Percentiles rank a stretch among this genome's conserved stretches.
These are phyloP conservation scores for Fraxinus americana DNA, from an alignment of 257 asterid species.

Conservation along the genomic window DNA sequence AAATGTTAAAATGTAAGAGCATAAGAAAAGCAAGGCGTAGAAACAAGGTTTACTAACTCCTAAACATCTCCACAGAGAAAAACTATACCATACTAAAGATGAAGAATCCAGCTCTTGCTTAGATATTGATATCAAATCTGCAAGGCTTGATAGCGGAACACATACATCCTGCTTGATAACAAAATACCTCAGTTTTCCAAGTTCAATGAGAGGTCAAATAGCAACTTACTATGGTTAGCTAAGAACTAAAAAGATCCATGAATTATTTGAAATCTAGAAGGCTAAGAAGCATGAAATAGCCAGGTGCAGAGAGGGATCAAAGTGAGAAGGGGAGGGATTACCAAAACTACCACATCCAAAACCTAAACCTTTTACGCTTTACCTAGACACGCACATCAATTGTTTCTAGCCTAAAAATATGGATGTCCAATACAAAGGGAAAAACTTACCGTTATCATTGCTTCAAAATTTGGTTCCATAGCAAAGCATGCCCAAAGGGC, in stretches of 20 bases:
- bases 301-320: background rate
- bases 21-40: background rate
- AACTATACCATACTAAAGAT: conserved; percentile 65
- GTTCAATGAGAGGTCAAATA: conserved; percentile 5
- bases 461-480: conserved; percentile 80
- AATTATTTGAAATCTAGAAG: background rate
- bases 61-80: conserved; percentile 4
- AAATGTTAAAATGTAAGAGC: conserved; percentile 3
- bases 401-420: background rate
- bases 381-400: background rate
- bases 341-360: background rate
- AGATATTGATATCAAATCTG: conserved; percentile 78
- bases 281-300: background rate
- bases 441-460: conserved; percentile 75
- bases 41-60: background rate
- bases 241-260: background rate
- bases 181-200: background rate
- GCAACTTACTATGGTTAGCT: background rate
- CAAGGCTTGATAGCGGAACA: conserved; percentile 88
- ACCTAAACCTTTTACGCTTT: background rate
- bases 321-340: background rate
- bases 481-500: conserved; percentile 99
- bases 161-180: conserved; percentile 71
- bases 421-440: conserved; percentile 10
- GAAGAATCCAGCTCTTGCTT: conserved; percentile 82